Base-by-base conservation (phyloP, 2,329 filamentous ascomycete genomes). In the Trichoderma gracile region DNA sequence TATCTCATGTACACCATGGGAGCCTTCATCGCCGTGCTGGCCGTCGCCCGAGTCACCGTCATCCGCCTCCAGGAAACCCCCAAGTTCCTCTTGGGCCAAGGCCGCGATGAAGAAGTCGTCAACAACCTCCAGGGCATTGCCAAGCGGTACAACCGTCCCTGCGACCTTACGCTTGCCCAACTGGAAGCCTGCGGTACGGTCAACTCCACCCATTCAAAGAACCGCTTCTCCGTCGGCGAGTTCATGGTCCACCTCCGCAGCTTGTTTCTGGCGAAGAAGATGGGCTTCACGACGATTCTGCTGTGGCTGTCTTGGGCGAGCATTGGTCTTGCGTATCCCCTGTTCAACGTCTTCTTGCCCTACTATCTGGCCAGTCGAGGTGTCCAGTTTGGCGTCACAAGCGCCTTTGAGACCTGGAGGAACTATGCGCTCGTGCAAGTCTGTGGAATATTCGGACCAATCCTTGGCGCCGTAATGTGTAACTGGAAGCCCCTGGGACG, bases 321-420 rank as follows among this genome's bases (percentile, higher is more conserved):
- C 3, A 87, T 89, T 52, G 87, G 87, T 2, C 80, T 90, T 0
- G 87, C 86, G 1, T 90, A 89, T 69, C 88, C 88, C 0, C 78
- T 91, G 0, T 91, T 88, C 75, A 87, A 89, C 68, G 86, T 89
- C 63, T 91, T 90, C 72, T 76, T 90, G 1, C 84, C 84, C 71
- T 76, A 73, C 40, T 72, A 70, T 9, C 68, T 30, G 45, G 45
- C 55, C 15, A 69, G 40, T 54, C 66, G 68, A 6, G 67, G 67
- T 15, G 62, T 67, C 10, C 33, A 61, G 27, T 68, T 89, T 47
- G 86, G 86, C 2, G 85, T 86, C 0, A 72, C 89, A 3, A 70
- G 85, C 50, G 88, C 85, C 21, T 62, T 66, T 52, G 65, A 60
- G 19, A 83, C 80, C 3, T 90, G 87, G 86, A 82, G 88, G 56